A percentile compares a stretch with the other conserved stretches of the same genome.
phyloP scores from a whole-genome alignment of 352 stramenopile species.

The Pythium chondricola region DNA sequence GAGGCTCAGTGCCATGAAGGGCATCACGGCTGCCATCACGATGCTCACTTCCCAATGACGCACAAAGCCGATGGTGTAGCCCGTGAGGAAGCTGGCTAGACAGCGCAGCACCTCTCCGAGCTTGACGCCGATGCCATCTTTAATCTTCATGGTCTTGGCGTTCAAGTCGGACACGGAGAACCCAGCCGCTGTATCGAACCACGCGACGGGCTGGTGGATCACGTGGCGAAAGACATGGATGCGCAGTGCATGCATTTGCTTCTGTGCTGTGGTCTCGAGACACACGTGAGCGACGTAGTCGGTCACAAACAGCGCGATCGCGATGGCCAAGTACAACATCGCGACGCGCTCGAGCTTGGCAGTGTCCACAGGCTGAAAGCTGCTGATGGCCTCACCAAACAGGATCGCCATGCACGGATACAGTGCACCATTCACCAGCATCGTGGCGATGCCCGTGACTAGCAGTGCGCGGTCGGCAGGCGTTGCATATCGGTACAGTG shows the following conservation, averaged over 20 bases:
- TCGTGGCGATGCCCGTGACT: slow-evolving; percentile 10
- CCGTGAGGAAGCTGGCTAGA: slow-evolving; percentile 10
- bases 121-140: slow-evolving; percentile 31
- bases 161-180: slow-evolving; percentile 11
- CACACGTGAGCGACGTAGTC: slow-evolving; percentile 21
- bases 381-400: slow-evolving; percentile 22
- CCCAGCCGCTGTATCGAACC: slow-evolving; percentile 6
- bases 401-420: slow-evolving; percentile 30
- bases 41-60: slow-evolving; percentile 19
- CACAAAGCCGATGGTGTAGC: slow-evolving; percentile 19
- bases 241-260: slow-evolving; percentile 20
- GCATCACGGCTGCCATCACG: slow-evolving; percentile 21
- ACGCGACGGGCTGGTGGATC: slow-evolving; percentile 16
- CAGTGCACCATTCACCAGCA: slow-evolving; percentile 19
- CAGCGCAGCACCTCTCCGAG: slow-evolving; percentile 18
- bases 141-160: slow-evolving; percentile 27
- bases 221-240: slow-evolving; percentile 21
- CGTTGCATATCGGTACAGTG: slow-evolving; percentile 22
- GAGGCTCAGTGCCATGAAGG: slow-evolving; percentile 18
- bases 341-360: slow-evolving; percentile 11
- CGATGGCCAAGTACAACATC: slow-evolving; percentile 11
- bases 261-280: slow-evolving; percentile 16
- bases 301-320: slow-evolving; percentile 18
- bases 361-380: slow-evolving; percentile 17
- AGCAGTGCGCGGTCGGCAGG: slow-evolving; percentile 14